These are phyloP conservation scores for Herpetospermum pedunculosum DNA, from an alignment of 306 rosid genomes.

Conservation along the genomic window DNA sequence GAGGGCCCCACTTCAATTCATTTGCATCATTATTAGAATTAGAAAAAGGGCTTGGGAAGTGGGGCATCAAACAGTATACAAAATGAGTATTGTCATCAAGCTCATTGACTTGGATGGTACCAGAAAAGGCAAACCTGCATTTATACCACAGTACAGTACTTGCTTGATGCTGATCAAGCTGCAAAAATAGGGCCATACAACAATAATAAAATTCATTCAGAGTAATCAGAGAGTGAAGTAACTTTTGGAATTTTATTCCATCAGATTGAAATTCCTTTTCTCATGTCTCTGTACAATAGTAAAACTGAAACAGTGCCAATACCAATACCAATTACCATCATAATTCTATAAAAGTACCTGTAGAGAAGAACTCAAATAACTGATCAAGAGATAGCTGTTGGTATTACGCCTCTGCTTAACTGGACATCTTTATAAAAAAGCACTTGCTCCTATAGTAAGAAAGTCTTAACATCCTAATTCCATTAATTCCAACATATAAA, in stretches of 20 bases:
- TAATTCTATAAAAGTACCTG: not conserved
- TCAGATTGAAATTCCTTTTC: not conserved
- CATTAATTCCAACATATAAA: not conserved
- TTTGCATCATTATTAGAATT: not conserved
- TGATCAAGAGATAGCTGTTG: not conserved
- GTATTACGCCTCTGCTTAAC: not conserved
- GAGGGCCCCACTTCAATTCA: not conserved
- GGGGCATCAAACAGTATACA: not conserved
- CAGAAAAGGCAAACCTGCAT: not conserved
- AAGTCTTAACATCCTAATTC: not conserved
- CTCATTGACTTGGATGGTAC: not conserved
- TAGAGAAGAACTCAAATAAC: not conserved
- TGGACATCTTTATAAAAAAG: not conserved
- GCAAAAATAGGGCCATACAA: not conserved
- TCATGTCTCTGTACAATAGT: not conserved
- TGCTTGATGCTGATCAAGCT: not conserved
- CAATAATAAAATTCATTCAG: not conserved
- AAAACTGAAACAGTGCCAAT: not conserved
- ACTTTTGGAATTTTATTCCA: not conserved
- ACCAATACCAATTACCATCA: no score
- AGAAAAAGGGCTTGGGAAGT: not conserved
- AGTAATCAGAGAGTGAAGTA: not conserved
- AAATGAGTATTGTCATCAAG: not conserved
- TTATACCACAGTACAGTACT: not conserved
- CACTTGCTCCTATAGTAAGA: not conserved